phyloP scores from a whole-genome alignment of 2,329 filamentous ascomycete species.

The Aspergillus persii region DNA sequence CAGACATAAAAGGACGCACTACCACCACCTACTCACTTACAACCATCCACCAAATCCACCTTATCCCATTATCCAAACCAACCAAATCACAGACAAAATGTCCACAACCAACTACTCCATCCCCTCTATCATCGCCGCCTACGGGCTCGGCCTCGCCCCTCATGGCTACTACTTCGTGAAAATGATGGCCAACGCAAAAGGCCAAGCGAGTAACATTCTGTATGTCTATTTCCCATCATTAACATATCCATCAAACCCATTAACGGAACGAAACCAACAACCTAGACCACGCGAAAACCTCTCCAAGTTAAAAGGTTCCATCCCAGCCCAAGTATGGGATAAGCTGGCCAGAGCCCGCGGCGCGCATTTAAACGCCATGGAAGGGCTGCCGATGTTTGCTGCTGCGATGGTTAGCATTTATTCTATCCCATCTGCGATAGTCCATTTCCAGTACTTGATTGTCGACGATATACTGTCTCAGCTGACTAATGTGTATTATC shows the following conservation, averaged over 20 bases:
- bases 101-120: slow-evolving; percentile 29
- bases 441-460: too few relatives aligned
- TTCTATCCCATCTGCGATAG: neutral
- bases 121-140: slow-evolving; percentile 32
- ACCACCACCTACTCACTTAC: too few relatives aligned
- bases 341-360: slow-evolving; percentile 28
- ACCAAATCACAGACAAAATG: slow-evolving; percentile 1
- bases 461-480: too few relatives aligned
- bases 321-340: slow-evolving; percentile 23
- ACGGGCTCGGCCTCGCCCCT: slow-evolving; percentile 29
- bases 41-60: too few relatives aligned
- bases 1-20: too few relatives aligned
- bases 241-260: too few relatives aligned
- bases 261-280: neutral
- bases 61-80: too few relatives aligned
- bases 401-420: slow-evolving; percentile 26
- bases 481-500: neutral
- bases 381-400: slow-evolving; percentile 35
- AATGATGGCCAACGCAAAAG: slow-evolving; percentile 30
- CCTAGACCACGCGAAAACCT: slow-evolving; percentile 34
- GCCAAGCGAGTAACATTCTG: slow-evolving; percentile 29
- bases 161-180: slow-evolving; percentile 31
- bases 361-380: slow-evolving; percentile 37
- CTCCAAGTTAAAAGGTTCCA: slow-evolving; percentile 24
- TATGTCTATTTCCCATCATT: too few relatives aligned